Conservation (phyloP, 2,329 filamentous ascomycete species). For the Fusarium illudens region DNA sequence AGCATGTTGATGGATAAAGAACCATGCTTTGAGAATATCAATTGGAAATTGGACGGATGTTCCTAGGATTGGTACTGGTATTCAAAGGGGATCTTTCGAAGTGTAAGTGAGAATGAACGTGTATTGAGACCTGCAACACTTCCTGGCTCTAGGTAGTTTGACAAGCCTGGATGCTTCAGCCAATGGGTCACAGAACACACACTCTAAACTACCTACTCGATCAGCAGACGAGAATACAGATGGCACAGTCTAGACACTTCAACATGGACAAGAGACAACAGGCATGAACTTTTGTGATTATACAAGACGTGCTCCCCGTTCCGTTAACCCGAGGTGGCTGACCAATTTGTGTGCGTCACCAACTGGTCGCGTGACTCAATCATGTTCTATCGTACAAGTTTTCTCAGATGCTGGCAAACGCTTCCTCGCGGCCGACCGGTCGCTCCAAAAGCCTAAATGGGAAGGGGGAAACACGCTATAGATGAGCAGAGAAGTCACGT, state of each 20-base stretch:
- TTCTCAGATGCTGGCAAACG: background rate
- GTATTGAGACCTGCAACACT: background rate
- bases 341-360: background rate
- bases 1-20: background rate
- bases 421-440: constrained; percentile 5
- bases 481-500: background rate
- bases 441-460: background rate
- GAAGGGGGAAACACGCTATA: background rate
- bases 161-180: background rate
- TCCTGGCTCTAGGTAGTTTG: no score
- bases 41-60: background rate
- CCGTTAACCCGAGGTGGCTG: constrained; percentile 13
- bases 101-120: background rate
- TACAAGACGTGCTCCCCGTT: constrained; percentile 4
- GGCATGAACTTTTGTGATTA: background rate
- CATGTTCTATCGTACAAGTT: constrained; percentile 22
- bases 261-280: background rate
- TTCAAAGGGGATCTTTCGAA: background rate
- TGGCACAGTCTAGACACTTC: background rate
- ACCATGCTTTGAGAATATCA: background rate
- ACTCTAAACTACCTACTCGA: no score
- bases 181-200: background rate
- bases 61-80: background rate
- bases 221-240: background rate
- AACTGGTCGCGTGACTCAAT: background rate